phyloP scores from a whole-genome alignment of 2,329 filamentous ascomycete genomes.

The Botrytis hyacinthi region DNA sequence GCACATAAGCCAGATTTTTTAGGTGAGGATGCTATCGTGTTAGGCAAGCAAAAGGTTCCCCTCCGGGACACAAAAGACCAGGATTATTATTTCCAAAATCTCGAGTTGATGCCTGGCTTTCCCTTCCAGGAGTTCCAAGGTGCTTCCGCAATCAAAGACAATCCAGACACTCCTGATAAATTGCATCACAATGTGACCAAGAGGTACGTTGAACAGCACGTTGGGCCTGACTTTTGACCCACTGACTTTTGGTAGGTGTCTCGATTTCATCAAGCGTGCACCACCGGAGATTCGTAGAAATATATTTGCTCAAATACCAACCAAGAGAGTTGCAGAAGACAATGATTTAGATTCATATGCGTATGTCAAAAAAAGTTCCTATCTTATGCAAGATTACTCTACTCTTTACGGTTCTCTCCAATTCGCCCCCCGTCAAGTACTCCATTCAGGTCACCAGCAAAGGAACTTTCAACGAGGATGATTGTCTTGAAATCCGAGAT shows the following conservation, averaged over 20 bases:
- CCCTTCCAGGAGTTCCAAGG: neutral
- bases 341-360: neutral
- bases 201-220: neutral
- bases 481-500: neutral
- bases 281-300: neutral
- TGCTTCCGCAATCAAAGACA: neutral
- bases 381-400: neutral
- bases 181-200: neutral
- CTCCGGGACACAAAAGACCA: neutral
- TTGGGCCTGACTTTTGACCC: too few species aligned
- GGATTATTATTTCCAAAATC: neutral
- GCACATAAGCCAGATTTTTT: neutral
- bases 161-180: neutral
- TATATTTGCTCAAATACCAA: neutral
- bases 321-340: neutral
- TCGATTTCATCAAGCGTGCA: neutral
- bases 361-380: neutral
- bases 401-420: neutral
- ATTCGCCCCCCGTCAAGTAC: neutral
- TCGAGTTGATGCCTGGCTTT: constrained; percentile 2
- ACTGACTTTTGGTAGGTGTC: neutral
- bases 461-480: neutral
- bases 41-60: neutral
- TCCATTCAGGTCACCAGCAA: neutral
- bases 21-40: neutral